Conservation (phyloP, 202 grass and related monocot species). For the Zoysia matrella region DNA sequence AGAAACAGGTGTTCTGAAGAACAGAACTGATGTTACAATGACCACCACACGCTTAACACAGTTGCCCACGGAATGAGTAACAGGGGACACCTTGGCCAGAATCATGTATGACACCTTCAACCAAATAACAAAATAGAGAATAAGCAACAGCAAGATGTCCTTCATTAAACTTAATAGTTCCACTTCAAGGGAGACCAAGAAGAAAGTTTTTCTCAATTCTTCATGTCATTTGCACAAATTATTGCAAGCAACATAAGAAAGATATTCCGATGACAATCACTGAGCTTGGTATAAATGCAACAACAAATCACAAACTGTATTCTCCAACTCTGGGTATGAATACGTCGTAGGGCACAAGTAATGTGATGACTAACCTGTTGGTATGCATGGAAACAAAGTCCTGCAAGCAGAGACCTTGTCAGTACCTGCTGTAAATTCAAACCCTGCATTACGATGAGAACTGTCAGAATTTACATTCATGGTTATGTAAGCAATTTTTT, state of each 20-base stretch:
- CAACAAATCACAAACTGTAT: constrained; percentile 2
- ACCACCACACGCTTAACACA: too few species aligned
- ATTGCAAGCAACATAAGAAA: neutral
- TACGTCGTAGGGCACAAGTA: neutral
- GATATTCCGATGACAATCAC: neutral
- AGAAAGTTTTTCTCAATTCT: neutral
- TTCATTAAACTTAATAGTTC: neutral
- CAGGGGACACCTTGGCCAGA: too few species aligned
- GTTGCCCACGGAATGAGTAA: too few species aligned
- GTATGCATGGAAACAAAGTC: constrained; percentile 58
- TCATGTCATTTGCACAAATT: too few species aligned
- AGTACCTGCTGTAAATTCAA: constrained; percentile 46
- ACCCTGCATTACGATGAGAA: constrained; percentile 43
- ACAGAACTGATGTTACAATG: too few species aligned
- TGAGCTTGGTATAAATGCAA: neutral
- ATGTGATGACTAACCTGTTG: constrained; percentile 51
- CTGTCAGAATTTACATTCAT: neutral
- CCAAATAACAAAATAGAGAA: neutral
- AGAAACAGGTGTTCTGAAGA: too few species aligned
- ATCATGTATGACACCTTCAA: constrained; percentile 93
- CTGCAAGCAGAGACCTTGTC: constrained; percentile 57
- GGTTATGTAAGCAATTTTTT: constrained; percentile 5
- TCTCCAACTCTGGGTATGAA: neutral
- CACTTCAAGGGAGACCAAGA: neutral
- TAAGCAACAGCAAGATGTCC: neutral